Base-by-base conservation (phyloP, 345 rosid species). In the Capsella bursapastoris region DNA sequence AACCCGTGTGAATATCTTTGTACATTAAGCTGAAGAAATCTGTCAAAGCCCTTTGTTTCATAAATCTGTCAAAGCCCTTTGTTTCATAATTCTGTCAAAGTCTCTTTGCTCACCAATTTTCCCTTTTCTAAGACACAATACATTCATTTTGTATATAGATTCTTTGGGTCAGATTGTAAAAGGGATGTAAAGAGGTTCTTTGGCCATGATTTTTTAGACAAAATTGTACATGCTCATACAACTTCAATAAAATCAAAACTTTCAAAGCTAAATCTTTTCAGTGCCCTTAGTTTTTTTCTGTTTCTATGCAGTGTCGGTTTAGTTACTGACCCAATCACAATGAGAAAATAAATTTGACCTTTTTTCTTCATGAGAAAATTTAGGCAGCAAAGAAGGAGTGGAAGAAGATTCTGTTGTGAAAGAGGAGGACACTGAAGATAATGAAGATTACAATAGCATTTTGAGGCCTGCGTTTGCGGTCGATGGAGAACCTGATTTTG, bases 401-500 rank as follows among this genome's bases (percentile, higher is more conserved):
- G 80, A 66, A 66, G 87, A 84, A 38, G 64, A 58, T 8, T 18
- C 5, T 58, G 64, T 18, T 59, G n/a, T 37, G 45, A 25, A 58
- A 58, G 29, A 58, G 45, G 62, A 57, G 12, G 72, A 68, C 40
- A 58, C 40, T 69, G 98, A 87, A 70, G 96, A 87, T 75, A 78
- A 83, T 76, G 86, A 86, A 31, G 88, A 85, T 55, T 89, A 85
- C 81, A 79, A 76, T 50, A 92, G 88, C 84, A 90, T 95, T 78
- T 90, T 88, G 72, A 83, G 74, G 66, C 99, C 98, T 38, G 97
- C 98, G 35, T 90, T 95, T 78, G 58, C 50, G 35, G 91, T 95
- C 10, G 81, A 92, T 72, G 97, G 96, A 79, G 90, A 92, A 62
- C 99, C 99, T 34, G 81, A 92, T 83, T 95, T 95, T 53, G 84